Base-by-base conservation (phyloP, 1,284 basidiomycete genomes). In the Ganoderma multipileum region DNA sequence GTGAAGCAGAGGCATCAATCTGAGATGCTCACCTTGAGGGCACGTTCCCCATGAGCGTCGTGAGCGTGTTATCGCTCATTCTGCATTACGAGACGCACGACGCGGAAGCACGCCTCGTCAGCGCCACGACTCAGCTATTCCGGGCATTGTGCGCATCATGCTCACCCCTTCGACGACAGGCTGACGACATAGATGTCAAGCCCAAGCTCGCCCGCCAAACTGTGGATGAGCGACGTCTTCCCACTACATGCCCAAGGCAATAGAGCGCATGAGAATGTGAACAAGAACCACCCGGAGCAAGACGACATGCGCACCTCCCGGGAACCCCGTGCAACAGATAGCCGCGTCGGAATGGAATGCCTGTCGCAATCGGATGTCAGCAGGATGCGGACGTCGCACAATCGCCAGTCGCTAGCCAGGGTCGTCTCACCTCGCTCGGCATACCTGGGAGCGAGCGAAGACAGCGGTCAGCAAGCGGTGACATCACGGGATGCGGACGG, bases 141-240 rank as follows among this genome's bases (percentile, higher is more conserved):
- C 41, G 42, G 20, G 16, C 26, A 39, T 18, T 61, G 2, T 50
- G 30, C n/a, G 33, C 33, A 8, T 33, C 33, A 50, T 9, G 20
- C 86, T 73, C 81, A 92, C 92, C 92, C 93, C 79, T 94, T 95
- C 50, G 91, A 89, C 58, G 93, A 94, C 63, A 96, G 82, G 65
- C 91, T 94, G 71, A 96, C 89, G 63, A 95, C 92, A 77, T 95
- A 96, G 72, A 96, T 95, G 79, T 95, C 94, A 36, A 95, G 84
- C n/a, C 91, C 89, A 50, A 96, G 85, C 77, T 95, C 93, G 63
- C 93, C 93, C 60, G 95, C 95, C 68, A 96, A 81, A 6, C 94
- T 95, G 78, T 95, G 93, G 76, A 95, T 93, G 63, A 93, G 83
- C 23, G 91, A 93, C 41, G 92, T 93, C 81, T 95, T 95, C 70